Evolutionary conservation across 208 protist species (phyloP), one percentile per base, ranked within the genome.

Genomic region (Acanthamoeba triangularis): DNA sequence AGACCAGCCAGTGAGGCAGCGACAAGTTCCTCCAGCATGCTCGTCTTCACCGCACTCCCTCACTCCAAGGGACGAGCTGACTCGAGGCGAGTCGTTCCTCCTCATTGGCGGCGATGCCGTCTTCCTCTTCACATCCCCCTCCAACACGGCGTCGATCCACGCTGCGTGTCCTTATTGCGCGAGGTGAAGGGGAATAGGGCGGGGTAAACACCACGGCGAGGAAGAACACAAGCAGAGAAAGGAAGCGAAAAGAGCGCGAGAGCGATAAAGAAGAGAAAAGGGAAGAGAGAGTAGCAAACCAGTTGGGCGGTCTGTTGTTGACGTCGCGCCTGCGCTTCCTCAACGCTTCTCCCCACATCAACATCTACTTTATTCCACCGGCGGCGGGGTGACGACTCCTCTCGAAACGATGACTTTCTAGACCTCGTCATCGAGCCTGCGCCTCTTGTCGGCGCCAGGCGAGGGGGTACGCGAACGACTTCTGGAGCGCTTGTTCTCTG

Each of bases 341-440:
- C 65, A 82, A 23, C 41, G 20, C 52, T 16, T 25, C 25, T 63
- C 25, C 61, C 25, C 61, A 30, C 35, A 56, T 88, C 80, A 54
- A 54, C 80, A 65, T 88, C 80, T 63, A 88, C 72, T 88, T 88
- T 88, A 88, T 88, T 88, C 80, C 80, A 88, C 80, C 44, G 80
- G 44, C 74, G 74, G 74, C 41, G 33, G 67, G n/a, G 80, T 44
- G 74, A 84, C n/a, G 74, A 25, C 10, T 18, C 59, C 59, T 84
- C 33, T 20, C 72, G 18, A 47, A 28, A 52, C 25, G 35, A 52
- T 44, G 74, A 10, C 3, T 23, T 25, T 28, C 28, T 84, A 52
- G 41, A 52, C 52, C 49, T 93, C 87, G 37, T 94, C 72, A 52
- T 85, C 72, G 72, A 94, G 74, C 44, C 44, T 56, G n/a, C 72